Evolutionary conservation across 2,329 filamentous ascomycete species (phyloP).

Genomic region (Fragosphaeria purpurea): DNA sequence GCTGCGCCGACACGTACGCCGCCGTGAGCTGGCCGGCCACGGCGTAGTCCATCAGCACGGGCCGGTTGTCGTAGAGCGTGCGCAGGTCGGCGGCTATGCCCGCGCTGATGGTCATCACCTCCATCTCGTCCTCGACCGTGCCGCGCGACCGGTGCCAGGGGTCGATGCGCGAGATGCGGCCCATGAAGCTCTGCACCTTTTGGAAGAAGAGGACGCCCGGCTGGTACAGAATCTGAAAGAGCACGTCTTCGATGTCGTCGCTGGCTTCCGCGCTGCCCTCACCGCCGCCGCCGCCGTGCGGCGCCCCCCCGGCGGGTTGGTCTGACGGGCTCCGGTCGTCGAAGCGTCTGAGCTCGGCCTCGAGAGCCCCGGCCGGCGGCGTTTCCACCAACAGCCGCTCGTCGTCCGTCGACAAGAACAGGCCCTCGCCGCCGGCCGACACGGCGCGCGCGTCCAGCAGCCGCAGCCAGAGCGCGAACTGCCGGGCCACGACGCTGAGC

Average conservation of each 20-base stretch:
- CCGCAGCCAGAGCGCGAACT: slow-evolving; percentile 44
- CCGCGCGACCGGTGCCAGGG: slow-evolving; percentile 45
- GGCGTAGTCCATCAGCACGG: slow-evolving; percentile 47
- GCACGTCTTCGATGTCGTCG: slow-evolving; percentile 35
- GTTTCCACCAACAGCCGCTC: slow-evolving; percentile 35
- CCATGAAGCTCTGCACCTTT: slow-evolving; percentile 47
- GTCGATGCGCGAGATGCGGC: slow-evolving; percentile 45
- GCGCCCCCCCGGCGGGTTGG: no score
- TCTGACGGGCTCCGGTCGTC: no score
- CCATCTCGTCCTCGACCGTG: slow-evolving; percentile 47
- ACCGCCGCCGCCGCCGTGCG: background rate
- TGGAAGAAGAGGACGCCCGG: slow-evolving; percentile 48
- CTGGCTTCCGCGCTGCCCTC: slow-evolving; percentile 9
- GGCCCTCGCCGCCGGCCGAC: slow-evolving; percentile 44
- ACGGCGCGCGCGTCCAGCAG: slow-evolving; percentile 45
- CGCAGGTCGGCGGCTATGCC: slow-evolving; percentile 40
- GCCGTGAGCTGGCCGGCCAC: slow-evolving; percentile 39
- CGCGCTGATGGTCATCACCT: slow-evolving; percentile 44
- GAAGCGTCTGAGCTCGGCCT: slow-evolving; percentile 16
- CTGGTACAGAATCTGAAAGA: slow-evolving; percentile 46
- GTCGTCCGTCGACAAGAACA: slow-evolving; percentile 40
- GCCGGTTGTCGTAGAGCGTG: slow-evolving; percentile 39
- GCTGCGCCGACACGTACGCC: slow-evolving; percentile 35
- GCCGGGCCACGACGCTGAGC: slow-evolving; percentile 31
- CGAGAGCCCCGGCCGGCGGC: slow-evolving; percentile 29